Base-by-base conservation (phyloP, 345 rosid species). In the Gossypium herbaceum region DNA sequence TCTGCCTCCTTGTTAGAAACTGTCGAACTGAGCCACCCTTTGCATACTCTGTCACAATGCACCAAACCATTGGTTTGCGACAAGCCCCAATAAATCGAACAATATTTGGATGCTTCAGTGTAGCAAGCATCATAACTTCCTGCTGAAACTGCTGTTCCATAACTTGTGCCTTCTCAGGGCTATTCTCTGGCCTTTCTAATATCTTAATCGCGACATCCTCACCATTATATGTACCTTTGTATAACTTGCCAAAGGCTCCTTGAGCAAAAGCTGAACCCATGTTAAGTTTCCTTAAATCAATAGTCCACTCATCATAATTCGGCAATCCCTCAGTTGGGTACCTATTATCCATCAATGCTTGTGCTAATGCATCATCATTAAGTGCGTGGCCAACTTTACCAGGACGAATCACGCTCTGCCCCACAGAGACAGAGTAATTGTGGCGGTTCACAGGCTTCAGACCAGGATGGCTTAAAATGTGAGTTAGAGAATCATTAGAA, bases 221-320 rank as follows among this genome's bases (percentile, higher is more conserved):
- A 9, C 90, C 90, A 57, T 83, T 82, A 54, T 83, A 87, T 15
- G 90, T 83, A 11, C 90, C 90, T 77, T 85, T 77, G 50, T 89
- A 89, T 29, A 89, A 76, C 79, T 87, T 89, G 47, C 93, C 93
- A 83, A 87, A 89, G 50, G 93, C 90, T 34, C 90, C 93, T 82
- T 89, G 90, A 3, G 93, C 93, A 85, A 89, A 89, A 73, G 93
- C 87, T 17, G 85, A 80, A n/a, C 93, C 93, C 88, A 87, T 89
- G 57, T 79, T 83, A 62, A 89, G 93, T 58, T 82, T 89, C 73
- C 87, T 84, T 77, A 89, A 75, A 83, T 89, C 89, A 59, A 87
- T 87, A 0, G 90, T 89, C 93, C 93, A 89, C 43, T 87, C 89
- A 58, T 87, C 90, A 27, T 78, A 89, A 68, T 84, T 76, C 44